phyloP scores from a whole-genome alignment of 352 stramenopile genomes.

The Phytophthora syringae region DNA sequence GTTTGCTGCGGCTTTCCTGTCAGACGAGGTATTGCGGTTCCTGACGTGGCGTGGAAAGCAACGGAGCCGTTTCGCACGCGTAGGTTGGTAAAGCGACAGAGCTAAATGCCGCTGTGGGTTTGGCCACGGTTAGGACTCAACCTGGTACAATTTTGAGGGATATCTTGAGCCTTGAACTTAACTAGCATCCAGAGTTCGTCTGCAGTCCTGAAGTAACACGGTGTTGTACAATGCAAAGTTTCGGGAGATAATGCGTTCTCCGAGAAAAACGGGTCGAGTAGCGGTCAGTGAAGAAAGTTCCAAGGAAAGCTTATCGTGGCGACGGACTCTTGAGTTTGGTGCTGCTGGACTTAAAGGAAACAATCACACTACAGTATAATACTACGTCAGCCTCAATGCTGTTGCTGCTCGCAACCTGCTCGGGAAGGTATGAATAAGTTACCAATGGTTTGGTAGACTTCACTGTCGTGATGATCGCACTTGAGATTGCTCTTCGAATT shows the following conservation, averaged over 20 bases:
- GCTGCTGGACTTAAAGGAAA: not conserved
- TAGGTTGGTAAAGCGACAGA: too few relatives aligned
- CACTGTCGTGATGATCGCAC: not conserved
- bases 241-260: not conserved
- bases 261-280: not conserved
- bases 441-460: not conserved
- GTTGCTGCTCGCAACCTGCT: not conserved
- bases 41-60: too few relatives aligned
- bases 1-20: too few relatives aligned
- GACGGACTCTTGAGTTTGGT: not conserved
- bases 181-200: too few relatives aligned
- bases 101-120: too few relatives aligned
- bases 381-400: not conserved
- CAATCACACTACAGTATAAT: conserved; percentile 1
- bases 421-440: not conserved
- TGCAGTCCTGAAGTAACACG: not conserved
- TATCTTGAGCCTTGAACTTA: too few relatives aligned
- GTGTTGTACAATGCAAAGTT: not conserved
- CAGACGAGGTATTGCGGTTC: not conserved
- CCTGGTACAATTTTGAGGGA: too few relatives aligned
- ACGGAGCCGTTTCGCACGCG: too few relatives aligned
- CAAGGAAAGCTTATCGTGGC: not conserved
- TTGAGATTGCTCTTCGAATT: not conserved
- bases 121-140: too few relatives aligned
- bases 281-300: conserved; percentile 1